Percentiles rank a stretch among this genome's conserved stretches.
Evolutionary conservation across 768 basidiomycete species (phyloP).

Genomic region (Macrolepiota dolichaula): DNA sequence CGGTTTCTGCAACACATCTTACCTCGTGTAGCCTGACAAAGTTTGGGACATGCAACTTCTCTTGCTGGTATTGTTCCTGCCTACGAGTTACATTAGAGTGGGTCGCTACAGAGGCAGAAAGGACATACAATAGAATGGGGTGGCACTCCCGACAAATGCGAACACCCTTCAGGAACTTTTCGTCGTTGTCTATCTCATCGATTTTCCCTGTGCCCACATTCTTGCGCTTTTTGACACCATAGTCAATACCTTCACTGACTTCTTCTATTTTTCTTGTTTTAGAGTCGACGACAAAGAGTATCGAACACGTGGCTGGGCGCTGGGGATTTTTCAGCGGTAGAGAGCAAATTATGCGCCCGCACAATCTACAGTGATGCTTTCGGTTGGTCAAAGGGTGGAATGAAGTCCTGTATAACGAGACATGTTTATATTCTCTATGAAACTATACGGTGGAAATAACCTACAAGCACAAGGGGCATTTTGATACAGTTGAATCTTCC

Average conservation of each 20-base stretch:
- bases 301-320: constrained; percentile 67
- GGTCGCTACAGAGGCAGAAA: background rate
- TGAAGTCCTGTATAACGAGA: constrained; percentile 40
- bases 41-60: constrained; percentile 52
- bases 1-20: constrained; percentile 9
- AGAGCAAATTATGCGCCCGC: constrained; percentile 89
- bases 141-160: constrained; percentile 85
- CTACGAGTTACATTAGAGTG: constrained; percentile 33
- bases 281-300: constrained; percentile 83
- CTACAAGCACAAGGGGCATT: constrained; percentile 86
- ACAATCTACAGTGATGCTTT: constrained; percentile 95
- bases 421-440: background rate
- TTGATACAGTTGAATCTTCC: constrained; percentile 68
- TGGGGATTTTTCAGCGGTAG: constrained; percentile 74
- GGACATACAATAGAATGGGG: constrained; percentile 69
- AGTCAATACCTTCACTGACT: constrained; percentile 80
- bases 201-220: constrained; percentile 30
- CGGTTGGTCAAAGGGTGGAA: constrained; percentile 91
- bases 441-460: constrained; percentile 19
- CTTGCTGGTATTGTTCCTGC: constrained; percentile 76
- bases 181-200: constrained; percentile 51
- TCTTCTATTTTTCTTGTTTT: constrained; percentile 77
- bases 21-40: constrained; percentile 75
- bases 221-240: constrained; percentile 63
- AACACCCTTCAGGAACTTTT: constrained; percentile 86